Conservation (phyloP, 148 eudicot species). For the Salicornia ramosissima region DNA sequence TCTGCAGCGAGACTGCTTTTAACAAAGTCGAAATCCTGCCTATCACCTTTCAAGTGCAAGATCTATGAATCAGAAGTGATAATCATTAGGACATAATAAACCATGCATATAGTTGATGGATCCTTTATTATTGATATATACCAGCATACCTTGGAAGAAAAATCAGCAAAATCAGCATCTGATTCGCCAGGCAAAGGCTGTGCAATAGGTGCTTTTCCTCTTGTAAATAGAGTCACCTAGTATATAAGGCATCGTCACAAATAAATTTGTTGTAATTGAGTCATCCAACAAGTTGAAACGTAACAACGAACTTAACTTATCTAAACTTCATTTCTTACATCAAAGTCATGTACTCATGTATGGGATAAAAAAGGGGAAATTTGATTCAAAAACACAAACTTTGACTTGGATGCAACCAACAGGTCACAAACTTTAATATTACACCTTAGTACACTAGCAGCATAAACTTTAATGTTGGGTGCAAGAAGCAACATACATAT, state of each 20-base stretch:
- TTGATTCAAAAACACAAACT: too few species aligned
- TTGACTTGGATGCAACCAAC: too few species aligned
- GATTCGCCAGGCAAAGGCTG: slow-evolving; percentile 89
- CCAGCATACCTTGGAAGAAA: slow-evolving; percentile 60
- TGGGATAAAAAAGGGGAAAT: too few species aligned
- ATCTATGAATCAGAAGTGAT: slow-evolving; percentile 35
- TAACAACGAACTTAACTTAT: background rate
- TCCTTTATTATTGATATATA: background rate
- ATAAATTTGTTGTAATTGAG: background rate
- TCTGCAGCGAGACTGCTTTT: slow-evolving; percentile 74
- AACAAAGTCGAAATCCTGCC: slow-evolving; percentile 80
- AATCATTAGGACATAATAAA: background rate
- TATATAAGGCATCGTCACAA: slow-evolving; percentile 7
- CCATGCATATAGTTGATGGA: background rate
- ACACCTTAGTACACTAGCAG: too few species aligned
- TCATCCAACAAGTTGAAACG: background rate
- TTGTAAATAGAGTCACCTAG: slow-evolving; percentile 90
- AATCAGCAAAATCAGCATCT: slow-evolving; percentile 65
- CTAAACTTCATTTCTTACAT: too few species aligned
- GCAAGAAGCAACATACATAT: too few species aligned
- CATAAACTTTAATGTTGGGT: too few species aligned
- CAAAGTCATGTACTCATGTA: too few species aligned
- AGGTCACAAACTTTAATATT: too few species aligned
- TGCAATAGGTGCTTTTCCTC: slow-evolving; percentile 91
- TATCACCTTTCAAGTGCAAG: slow-evolving; percentile 92